Conservation (phyloP, 768 basidiomycete genomes). For the Tylopilus sp. region DNA sequence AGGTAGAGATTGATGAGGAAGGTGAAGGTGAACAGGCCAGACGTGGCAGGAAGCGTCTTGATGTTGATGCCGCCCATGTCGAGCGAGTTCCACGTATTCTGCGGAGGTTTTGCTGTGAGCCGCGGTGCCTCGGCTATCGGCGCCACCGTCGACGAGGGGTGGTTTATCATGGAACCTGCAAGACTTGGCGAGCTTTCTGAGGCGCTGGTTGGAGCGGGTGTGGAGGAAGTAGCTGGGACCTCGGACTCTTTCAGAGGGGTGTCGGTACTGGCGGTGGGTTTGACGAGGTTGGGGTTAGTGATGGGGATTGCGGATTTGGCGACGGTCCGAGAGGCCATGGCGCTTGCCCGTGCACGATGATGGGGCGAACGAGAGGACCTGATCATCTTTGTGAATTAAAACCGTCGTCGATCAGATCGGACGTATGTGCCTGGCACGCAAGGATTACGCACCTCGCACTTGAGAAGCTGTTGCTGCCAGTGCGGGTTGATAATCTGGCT, state of each 20-base stretch:
- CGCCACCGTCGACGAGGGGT: slow-evolving; percentile 74
- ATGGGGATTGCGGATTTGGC: slow-evolving; percentile 88
- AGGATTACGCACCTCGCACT: slow-evolving; percentile 76
- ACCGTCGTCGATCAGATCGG: slow-evolving; percentile 16
- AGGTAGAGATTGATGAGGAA: slow-evolving; percentile 94
- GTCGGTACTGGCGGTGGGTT: slow-evolving; percentile 36
- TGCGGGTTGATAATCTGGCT: slow-evolving; percentile 73
- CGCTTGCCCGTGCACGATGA: slow-evolving; percentile 92
- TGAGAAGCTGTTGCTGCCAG: slow-evolving; percentile 92
- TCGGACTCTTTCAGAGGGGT: slow-evolving; percentile 27
- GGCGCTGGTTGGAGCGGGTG: slow-evolving; percentile 29
- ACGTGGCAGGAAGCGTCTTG: slow-evolving; percentile 79
- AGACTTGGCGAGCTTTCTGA: slow-evolving; percentile 37
- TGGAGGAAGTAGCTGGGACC: slow-evolving; percentile 27
- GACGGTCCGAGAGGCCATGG: slow-evolving; percentile 85
- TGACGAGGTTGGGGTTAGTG: slow-evolving; percentile 79
- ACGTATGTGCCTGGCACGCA: slow-evolving; percentile 14
- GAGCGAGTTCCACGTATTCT: slow-evolving; percentile 83
- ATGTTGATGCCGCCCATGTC: slow-evolving; percentile 96
- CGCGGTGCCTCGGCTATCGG: slow-evolving; percentile 68
- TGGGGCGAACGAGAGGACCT: slow-evolving; percentile 86
- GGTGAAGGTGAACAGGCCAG: slow-evolving; percentile 79
- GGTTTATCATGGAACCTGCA: slow-evolving; percentile 40
- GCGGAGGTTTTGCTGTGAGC: slow-evolving; percentile 63
- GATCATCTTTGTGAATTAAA: slow-evolving; percentile 55